Conservation (phyloP, 73 alveolate genomes). For the Durusdinium trenchii region DNA sequence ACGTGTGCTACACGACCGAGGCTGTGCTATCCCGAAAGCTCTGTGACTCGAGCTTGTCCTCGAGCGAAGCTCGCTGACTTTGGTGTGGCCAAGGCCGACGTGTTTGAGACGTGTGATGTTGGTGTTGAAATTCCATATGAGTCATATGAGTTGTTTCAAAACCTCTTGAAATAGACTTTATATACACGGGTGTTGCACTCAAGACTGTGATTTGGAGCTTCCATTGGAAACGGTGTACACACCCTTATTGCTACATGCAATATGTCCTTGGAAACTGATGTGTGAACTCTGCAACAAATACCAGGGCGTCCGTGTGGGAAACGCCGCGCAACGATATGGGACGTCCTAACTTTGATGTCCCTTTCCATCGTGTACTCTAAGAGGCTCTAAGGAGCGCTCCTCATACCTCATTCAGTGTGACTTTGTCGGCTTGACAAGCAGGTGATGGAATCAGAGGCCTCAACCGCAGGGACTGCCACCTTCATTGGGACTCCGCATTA, state of each 20-base stretch:
- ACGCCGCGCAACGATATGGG: neutral
- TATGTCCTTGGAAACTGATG: no score
- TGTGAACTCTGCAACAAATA: no score
- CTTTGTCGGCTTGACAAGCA: neutral
- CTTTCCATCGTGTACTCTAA: no score
- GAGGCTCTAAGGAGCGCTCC: no score
- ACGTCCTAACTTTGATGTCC: no score
- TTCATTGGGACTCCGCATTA: slow-evolving; percentile 96
- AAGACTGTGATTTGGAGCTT: no score
- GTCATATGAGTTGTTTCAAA: neutral
- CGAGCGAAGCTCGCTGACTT: slow-evolving; percentile 88
- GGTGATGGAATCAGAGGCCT: slow-evolving; percentile 90
- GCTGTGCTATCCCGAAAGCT: slow-evolving; percentile 29
- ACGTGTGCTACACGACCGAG: neutral
- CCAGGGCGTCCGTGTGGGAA: neutral
- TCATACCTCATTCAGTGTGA: neutral
- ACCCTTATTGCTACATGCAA: no score
- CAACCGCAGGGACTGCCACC: slow-evolving; percentile 81
- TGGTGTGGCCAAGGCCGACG: slow-evolving; percentile 69
- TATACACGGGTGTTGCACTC: no score
- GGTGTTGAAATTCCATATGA: neutral
- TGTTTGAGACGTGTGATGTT: neutral
- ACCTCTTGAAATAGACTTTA: no score
- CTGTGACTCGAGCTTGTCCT: neutral
- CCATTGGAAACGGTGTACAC: no score